These are phyloP conservation scores for Holtermannia corniformis DNA, from an alignment of 768 basidiomycete genomes.

Conservation along the genomic window DNA sequence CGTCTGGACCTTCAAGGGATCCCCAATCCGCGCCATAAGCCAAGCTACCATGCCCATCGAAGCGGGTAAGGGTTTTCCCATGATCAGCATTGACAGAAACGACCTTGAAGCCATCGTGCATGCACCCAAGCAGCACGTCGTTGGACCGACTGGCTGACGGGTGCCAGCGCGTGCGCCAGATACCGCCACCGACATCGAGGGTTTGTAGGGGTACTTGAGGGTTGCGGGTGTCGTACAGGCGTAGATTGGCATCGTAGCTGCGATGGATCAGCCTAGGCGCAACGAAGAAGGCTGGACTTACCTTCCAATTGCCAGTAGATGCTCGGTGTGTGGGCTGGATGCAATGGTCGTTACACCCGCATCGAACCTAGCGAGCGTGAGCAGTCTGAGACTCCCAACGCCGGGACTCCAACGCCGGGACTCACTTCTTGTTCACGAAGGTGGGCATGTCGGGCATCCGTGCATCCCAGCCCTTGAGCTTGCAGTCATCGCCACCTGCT, in stretches of 20 bases:
- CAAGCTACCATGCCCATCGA: constrained; percentile 68
- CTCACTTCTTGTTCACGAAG: constrained; percentile 64
- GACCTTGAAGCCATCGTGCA: constrained; percentile 95
- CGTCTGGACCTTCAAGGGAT: constrained; percentile 39
- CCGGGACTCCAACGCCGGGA: neutral
- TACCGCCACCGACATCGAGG: constrained; percentile 75
- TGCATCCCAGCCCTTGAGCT: constrained; percentile 83
- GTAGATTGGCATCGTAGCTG: constrained; percentile 76
- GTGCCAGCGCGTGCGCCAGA: constrained; percentile 96
- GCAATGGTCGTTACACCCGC: constrained; percentile 89
- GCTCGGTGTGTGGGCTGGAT: constrained; percentile 65
- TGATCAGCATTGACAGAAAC: constrained; percentile 46
- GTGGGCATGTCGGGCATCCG: constrained; percentile 57
- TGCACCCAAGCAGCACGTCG: constrained; percentile 85
- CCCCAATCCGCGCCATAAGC: constrained; percentile 94
- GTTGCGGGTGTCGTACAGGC: constrained; percentile 72
- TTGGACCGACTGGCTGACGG: constrained; percentile 56
- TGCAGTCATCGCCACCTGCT: constrained; percentile 84
- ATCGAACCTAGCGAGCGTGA: constrained; percentile 58
- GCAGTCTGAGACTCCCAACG: neutral
- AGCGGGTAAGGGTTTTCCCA: constrained; percentile 49
- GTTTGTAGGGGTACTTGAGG: constrained; percentile 51
- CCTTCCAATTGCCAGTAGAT: constrained; percentile 87
- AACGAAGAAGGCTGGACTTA: constrained; percentile 37
- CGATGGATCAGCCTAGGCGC: neutral